phyloP scores from a whole-genome alignment of 306 rosid species.

The Acacia confusa region DNA sequence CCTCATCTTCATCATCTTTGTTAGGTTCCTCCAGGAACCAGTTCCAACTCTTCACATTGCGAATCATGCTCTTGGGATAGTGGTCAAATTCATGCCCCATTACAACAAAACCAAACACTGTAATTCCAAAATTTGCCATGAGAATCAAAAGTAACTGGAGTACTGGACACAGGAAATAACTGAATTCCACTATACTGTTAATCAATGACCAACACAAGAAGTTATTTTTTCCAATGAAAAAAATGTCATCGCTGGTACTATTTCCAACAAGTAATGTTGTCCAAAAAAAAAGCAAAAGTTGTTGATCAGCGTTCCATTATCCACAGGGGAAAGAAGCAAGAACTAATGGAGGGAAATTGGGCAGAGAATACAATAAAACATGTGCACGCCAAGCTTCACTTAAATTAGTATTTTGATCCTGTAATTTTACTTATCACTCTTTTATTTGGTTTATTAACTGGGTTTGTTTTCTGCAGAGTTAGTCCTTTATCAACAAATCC shows the following conservation, averaged over 20 bases:
- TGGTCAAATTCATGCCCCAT: conserved; percentile 78
- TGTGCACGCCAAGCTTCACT: background rate
- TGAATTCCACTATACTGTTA: background rate
- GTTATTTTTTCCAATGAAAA: background rate
- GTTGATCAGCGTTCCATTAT: background rate
- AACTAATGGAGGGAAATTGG: background rate
- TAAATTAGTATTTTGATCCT: background rate
- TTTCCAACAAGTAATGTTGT: background rate
- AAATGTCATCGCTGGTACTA: background rate
- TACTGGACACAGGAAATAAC: background rate
- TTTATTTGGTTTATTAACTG: background rate
- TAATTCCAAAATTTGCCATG: conserved; percentile 28
- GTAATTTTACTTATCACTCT: background rate
- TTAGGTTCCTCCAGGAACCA: conserved; percentile 78
- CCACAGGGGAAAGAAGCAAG: background rate
- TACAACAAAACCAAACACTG: conserved; percentile 82
- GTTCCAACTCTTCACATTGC: conserved; percentile 58
- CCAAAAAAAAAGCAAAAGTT: background rate
- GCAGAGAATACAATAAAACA: background rate
- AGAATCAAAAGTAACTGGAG: background rate
- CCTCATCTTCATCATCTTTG: conserved; percentile 50
- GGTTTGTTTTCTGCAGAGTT: background rate
- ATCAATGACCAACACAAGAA: background rate
- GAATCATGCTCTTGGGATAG: conserved; percentile 64
- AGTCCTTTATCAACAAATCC: background rate